phyloP scores from a whole-genome alignment of 1,139 yeast genomes.

The Nadsonia starkeyi-henricii region DNA sequence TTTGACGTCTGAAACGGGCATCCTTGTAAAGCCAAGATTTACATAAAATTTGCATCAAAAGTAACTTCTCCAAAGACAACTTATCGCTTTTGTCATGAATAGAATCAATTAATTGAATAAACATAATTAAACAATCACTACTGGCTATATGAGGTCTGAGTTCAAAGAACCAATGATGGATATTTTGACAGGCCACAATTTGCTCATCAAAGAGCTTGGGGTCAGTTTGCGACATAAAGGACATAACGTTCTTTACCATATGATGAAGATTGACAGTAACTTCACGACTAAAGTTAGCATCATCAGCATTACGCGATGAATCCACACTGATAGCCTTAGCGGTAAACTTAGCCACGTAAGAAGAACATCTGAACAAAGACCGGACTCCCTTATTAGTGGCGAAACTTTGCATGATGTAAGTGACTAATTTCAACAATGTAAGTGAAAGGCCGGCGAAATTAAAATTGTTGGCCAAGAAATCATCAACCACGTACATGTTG shows the following conservation, averaged over 20 bases:
- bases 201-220: not conserved
- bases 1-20: conserved; percentile 28
- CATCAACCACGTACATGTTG: conserved; percentile 16
- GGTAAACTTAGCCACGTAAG: conserved; percentile 17
- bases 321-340: conserved; percentile 19
- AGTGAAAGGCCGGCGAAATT: conserved; percentile 18
- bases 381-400: not conserved
- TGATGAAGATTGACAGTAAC: not conserved
- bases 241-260: not conserved
- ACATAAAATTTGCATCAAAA: conserved; percentile 46
- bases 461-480: conserved; percentile 16
- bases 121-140: conserved; percentile 16
- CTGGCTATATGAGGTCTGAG: conserved; percentile 15
- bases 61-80: conserved; percentile 41
- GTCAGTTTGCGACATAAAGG: not conserved
- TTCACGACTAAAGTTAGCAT: not conserved
- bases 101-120: conserved; percentile 19
- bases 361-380: conserved; percentile 15
- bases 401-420: not conserved
- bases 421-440: conserved; percentile 11
- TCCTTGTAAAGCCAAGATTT: conserved; percentile 33
- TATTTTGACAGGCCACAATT: not conserved
- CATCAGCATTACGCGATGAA: conserved; percentile 15
- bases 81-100: conserved; percentile 23
- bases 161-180: conserved; percentile 11